Base-by-base conservation (phyloP, 2,329 filamentous ascomycete species). In the Xylaria sp. region DNA sequence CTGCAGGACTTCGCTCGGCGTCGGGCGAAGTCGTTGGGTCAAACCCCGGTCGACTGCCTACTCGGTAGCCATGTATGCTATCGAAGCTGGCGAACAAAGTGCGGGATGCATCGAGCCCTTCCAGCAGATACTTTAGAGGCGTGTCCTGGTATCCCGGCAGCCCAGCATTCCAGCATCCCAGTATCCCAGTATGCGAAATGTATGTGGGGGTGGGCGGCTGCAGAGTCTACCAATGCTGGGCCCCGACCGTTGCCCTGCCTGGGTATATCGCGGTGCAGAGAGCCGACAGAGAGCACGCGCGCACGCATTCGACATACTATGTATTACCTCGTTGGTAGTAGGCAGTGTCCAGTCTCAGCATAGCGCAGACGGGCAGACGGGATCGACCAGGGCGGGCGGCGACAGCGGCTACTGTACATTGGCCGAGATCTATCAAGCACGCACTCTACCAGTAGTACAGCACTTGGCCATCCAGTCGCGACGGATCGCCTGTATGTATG, bases 1-100 rank as follows among this genome's bases (percentile, higher is more conserved):
- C 51, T 63, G 65, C 65, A 65, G 65, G 65, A 51, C 59, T 46
- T 58, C 39, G 23, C 39, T 69, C 65, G 65, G 70, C 55, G 58
- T 70, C 65, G 65, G 67, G 68, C 70, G 50, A 61, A 60, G 61
- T 70, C 67, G 67, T 70, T 72, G 67, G 67, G 70, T 72, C 57
- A 46, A 54, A 67, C 62, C 69, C 67, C 44, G 50, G 67, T 56
- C 61, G 31, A 37, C 34, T 37, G 34, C 34, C 34, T 10, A 37
- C 8, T 10, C 7, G 34, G 34, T 8, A 37, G 34, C 28, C 28
- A 28, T 28, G 28, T 28, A 37, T 37, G 10, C n/a, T 56, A 56
- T 41, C 64, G 48, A 65, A 67, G 65, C 59, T 70, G 64, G 63
- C 63, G 55, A 65, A 55, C 62, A 67, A 67, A 69, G 23, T 6